Percentiles rank a stretch among this genome's conserved stretches.
phyloP scores from a whole-genome alignment of 768 basidiomycete genomes.

The Naganishia onofrii region DNA sequence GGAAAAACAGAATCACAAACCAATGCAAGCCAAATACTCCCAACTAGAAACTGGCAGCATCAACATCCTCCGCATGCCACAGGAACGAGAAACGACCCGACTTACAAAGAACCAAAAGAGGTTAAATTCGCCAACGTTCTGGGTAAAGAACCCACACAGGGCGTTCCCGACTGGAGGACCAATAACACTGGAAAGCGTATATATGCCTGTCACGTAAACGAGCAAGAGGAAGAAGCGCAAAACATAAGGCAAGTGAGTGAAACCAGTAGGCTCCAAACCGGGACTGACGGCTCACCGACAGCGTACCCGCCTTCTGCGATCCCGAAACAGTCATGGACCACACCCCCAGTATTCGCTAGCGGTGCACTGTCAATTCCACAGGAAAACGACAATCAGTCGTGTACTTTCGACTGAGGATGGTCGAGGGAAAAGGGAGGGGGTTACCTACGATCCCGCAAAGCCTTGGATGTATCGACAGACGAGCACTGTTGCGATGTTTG shows the following conservation, averaged over 20 bases:
- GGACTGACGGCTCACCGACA: neutral
- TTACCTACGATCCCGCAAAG: constrained; percentile 37
- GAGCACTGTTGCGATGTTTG: constrained; percentile 36
- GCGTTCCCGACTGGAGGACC: constrained; percentile 41
- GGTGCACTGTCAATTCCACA: constrained; percentile 14
- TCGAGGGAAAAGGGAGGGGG: neutral
- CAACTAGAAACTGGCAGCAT: constrained; percentile 22
- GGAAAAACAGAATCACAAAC: constrained; percentile 35
- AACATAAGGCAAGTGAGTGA: neutral
- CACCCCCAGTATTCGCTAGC: constrained; percentile 41
- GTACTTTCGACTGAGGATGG: neutral
- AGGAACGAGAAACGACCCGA: neutral
- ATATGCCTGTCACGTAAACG: neutral
- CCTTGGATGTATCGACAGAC: constrained; percentile 42
- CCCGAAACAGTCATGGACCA: constrained; percentile 40
- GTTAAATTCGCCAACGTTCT: constrained; percentile 38
- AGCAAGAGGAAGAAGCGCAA: too few species aligned
- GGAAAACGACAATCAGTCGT: neutral
- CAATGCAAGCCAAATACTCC: constrained; percentile 39
- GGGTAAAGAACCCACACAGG: constrained; percentile 35
- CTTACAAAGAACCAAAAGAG: constrained; percentile 41
- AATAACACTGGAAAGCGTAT: constrained; percentile 25
- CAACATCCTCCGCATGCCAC: neutral
- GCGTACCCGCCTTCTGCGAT: constrained; percentile 38
- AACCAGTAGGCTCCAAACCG: neutral